Conservation (phyloP, 345 rosid genomes). For the Sisymbrium irio region DNA sequence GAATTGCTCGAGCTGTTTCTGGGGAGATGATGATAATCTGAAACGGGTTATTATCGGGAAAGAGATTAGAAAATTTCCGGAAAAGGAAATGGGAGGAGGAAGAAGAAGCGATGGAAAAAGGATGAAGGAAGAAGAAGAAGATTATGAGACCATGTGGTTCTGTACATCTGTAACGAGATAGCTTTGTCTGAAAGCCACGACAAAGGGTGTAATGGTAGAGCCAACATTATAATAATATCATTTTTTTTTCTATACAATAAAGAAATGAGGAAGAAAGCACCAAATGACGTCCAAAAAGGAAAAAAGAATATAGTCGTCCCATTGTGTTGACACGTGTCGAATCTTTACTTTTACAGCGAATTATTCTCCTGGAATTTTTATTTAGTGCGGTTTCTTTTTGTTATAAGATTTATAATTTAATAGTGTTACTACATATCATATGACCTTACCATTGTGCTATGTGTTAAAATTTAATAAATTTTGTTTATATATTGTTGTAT, state of each 20-base stretch:
- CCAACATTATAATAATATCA: neutral
- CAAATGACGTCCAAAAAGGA: neutral
- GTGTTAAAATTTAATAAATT: neutral
- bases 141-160: slow-evolving; percentile 31
- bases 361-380: neutral
- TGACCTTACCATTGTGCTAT: too few species aligned
- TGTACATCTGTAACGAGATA: slow-evolving; percentile 15
- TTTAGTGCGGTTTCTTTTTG: neutral
- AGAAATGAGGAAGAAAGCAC: neutral
- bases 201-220: slow-evolving; percentile 22
- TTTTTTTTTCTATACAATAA: neutral
- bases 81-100: neutral
- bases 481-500: neutral
- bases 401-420: neutral
- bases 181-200: slow-evolving; percentile 33
- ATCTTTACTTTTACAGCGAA: neutral
- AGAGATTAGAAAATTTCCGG: neutral
- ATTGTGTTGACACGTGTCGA: neutral
- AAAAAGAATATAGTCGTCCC: neutral
- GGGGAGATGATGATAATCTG: neutral
- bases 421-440: neutral
- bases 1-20: neutral
- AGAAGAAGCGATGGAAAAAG: slow-evolving; percentile 6
- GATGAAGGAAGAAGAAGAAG: slow-evolving; percentile 1
- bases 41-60: slow-evolving; percentile 19